Evolutionary conservation across 345 rosid genomes (phyloP), one percentile per base, ranked within the genome.

Genomic region (Populus ilicifolia): DNA sequence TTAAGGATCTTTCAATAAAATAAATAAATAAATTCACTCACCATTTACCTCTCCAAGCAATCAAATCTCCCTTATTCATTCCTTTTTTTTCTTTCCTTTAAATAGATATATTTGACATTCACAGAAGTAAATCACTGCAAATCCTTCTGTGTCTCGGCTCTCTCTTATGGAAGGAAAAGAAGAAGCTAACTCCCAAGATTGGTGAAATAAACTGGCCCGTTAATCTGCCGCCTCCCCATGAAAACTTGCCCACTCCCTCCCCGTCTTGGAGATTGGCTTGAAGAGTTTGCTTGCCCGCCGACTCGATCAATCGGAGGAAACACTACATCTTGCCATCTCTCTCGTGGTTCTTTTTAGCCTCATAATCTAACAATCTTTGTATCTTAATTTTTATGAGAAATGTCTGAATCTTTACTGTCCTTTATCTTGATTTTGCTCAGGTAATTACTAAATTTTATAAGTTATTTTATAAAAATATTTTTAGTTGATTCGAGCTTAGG

Each of bases 1-100:
- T 4, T 4, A 33, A 33, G 5, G 0, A 33, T 33, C 5, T 4
- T 33, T 33, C 36, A 33, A 33, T 33, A 33, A 33, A 33, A 3
- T 4, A 33, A 33, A 33, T 4, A 33, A 30, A 27, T 0, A 27
- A 33, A 33, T 33, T 33, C 35, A 39, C 41, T 18, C 10, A 11
- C 67, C 44, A 8, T 56, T 74, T 43, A 20, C 73, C 21, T 13
- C 36, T 35, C 41, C 8, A 0, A 33, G 8, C 67, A 8, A 61
- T 35, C 18, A 33, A 63, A 77, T 81, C 80, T 36, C 21, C 65
- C 68, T 80, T 80, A 80, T 81, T 70, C 61, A 46, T 27, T 81
- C 29, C 5, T 33, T 2, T 33, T 33, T 33, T 35, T 52, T 52
- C 39, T 8, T 36, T 30, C n/a, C 50, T 17, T 44, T 77, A 67